Percentiles rank a stretch among this genome's conserved stretches.
phyloP scores from a whole-genome alignment of 805 yeast species.

The Saccharomycopsis sp. region DNA sequence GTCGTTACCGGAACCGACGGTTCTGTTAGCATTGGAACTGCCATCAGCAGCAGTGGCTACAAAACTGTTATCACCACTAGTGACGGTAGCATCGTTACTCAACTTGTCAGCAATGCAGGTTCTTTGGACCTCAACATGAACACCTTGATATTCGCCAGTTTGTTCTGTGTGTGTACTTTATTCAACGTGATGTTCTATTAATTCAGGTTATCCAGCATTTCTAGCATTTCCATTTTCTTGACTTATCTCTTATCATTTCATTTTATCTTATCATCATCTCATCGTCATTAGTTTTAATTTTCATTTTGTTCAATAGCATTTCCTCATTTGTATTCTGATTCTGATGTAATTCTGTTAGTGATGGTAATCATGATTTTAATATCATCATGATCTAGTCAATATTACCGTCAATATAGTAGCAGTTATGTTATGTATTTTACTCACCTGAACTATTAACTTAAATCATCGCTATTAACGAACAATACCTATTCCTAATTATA shows the following conservation, averaged over 20 bases:
- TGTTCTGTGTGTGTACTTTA: neutral
- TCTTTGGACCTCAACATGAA: neutral
- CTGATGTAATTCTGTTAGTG: no score
- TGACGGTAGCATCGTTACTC: slow-evolving; percentile 11
- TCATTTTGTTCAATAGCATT: neutral
- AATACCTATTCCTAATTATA: no score
- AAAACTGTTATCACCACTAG: slow-evolving; percentile 6
- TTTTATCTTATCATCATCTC: neutral
- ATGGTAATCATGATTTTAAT: no score
- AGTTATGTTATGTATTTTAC: no score
- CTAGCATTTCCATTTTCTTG: neutral
- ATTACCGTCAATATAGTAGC: no score
- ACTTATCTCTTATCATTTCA: neutral
- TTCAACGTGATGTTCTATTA: neutral
- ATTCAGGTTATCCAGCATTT: neutral
- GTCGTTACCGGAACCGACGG: slow-evolving; percentile 14
- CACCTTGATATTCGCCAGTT: neutral
- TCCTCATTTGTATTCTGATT: neutral
- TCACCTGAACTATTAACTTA: no score
- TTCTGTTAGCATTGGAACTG: slow-evolving; percentile 5
- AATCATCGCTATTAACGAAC: no score
- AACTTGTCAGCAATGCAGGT: slow-evolving; percentile 11
- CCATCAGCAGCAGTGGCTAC: neutral
- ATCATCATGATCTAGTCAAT: no score
- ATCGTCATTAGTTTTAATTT: neutral